A percentile compares a stretch with the other conserved stretches of the same genome.
Conservation (phyloP, 352 stramenopile genomes). For the Globisporangium splendens region DNA sequence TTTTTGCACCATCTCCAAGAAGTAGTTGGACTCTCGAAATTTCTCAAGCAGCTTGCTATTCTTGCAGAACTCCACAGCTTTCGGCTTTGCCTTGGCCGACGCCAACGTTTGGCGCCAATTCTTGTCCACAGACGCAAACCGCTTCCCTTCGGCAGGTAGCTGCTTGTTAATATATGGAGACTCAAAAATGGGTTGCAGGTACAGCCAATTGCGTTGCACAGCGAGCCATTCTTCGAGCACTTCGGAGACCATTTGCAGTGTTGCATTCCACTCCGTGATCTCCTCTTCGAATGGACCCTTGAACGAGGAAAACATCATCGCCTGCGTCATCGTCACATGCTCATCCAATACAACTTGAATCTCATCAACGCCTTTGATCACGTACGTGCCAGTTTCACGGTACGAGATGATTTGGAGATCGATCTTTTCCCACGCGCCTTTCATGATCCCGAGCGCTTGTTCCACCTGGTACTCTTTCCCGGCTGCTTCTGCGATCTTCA, state of each 20-base stretch:
- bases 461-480: constrained; percentile 96
- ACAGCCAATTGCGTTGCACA: constrained; percentile 95
- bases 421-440: constrained; percentile 87
- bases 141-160: constrained; percentile 91
- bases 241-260: constrained; percentile 89
- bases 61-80: constrained; percentile 92
- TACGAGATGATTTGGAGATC: constrained; percentile 89
- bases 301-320: constrained; percentile 95
- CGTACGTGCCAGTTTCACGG: constrained; percentile 91
- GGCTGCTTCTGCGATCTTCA: constrained; percentile 90
- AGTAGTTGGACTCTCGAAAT: constrained; percentile 93
- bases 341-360: constrained; percentile 94
- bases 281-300: constrained; percentile 94
- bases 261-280: constrained; percentile 92
- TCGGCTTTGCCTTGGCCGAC: constrained; percentile 82
- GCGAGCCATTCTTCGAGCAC: constrained; percentile 93
- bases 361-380: constrained; percentile 94
- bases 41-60: constrained; percentile 90
- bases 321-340: constrained; percentile 95
- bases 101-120: constrained; percentile 92
- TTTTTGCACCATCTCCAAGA: constrained; percentile 92
- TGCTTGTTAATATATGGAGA: constrained; percentile 96
- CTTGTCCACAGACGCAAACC: constrained; percentile 94
- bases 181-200: constrained; percentile 95
- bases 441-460: constrained; percentile 91